These are phyloP conservation scores for Barnettozyma wickerhamii DNA, from an alignment of 805 yeast genomes.

Conservation along the genomic window DNA sequence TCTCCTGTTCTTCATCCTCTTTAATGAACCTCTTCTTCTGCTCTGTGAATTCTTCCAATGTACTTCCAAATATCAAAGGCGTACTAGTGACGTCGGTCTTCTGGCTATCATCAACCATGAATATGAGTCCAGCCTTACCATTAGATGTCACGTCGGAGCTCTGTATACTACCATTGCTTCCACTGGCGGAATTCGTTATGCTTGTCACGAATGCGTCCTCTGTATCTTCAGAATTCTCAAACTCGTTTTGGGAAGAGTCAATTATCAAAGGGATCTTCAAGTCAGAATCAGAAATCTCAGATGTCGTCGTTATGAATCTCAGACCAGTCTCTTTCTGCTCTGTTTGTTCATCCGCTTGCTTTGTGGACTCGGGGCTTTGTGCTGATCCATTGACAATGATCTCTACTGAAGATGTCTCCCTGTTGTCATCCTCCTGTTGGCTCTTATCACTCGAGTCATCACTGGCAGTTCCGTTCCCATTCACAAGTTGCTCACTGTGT, in stretches of 20 bases:
- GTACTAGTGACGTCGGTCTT: neutral
- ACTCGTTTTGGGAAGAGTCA: conserved; percentile 1
- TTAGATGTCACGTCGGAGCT: neutral
- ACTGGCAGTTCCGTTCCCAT: too few relatives aligned
- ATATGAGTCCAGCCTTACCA: conserved; percentile 1
- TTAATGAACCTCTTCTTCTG: conserved; percentile 14
- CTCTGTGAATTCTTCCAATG: conserved; percentile 5
- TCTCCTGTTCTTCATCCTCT: conserved; percentile 8
- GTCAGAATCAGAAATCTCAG: neutral
- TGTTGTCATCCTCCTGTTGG: neutral
- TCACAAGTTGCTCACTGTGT: too few relatives aligned
- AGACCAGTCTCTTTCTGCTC: conserved; percentile 1
- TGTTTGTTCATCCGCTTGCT: neutral
- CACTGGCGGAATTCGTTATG: conserved; percentile 1
- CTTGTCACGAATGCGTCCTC: conserved; percentile 1
- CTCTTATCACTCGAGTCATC: too few relatives aligned
- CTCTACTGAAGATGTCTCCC: neutral
- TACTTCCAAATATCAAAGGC: conserved; percentile 14
- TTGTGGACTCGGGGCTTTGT: neutral
- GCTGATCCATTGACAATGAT: neutral
- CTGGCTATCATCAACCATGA: conserved; percentile 1
- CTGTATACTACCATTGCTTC: neutral
- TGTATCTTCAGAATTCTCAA: neutral
- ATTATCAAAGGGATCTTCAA: conserved; percentile 8
- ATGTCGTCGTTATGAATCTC: conserved; percentile 6